Evolutionary conservation across 352 stramenopile species (phyloP).

Genomic region (Pythium aphanidermatum): DNA sequence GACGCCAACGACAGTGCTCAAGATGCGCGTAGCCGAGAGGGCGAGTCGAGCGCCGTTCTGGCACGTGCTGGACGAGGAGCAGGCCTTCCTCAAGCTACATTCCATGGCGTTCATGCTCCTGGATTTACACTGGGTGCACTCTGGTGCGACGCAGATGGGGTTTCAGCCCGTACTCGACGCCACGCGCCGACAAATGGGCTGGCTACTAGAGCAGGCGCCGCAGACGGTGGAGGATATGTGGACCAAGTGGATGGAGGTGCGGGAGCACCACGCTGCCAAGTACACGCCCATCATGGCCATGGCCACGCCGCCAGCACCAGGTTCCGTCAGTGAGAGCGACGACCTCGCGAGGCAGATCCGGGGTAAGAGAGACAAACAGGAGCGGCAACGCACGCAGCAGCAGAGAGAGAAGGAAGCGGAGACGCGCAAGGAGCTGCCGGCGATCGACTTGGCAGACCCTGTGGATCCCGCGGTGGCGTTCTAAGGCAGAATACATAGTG

Average conservation of each 20-base stretch:
- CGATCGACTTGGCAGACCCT: neutral
- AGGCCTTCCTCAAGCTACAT: constrained; percentile 70
- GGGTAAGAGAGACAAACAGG: constrained; percentile 11
- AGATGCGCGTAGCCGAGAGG: constrained; percentile 71
- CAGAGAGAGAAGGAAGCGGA: neutral
- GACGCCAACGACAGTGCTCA: constrained; percentile 45
- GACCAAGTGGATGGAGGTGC: constrained; percentile 78
- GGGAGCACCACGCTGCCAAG: constrained; percentile 62
- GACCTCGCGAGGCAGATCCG: constrained; percentile 16
- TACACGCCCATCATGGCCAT: constrained; percentile 27
- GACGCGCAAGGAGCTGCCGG: neutral
- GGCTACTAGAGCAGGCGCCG: constrained; percentile 71
- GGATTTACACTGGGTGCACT: constrained; percentile 77
- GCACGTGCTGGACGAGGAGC: constrained; percentile 64
- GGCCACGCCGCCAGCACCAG: constrained; percentile 4
- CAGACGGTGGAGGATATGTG: constrained; percentile 77
- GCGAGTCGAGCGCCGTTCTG: constrained; percentile 77
- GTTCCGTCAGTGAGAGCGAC: constrained; percentile 13
- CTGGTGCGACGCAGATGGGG: constrained; percentile 76
- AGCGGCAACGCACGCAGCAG: neutral
- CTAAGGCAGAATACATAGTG: constrained; percentile 3
- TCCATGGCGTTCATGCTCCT: constrained; percentile 85
- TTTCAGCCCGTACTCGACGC: constrained; percentile 77
- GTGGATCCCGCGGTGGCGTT: constrained; percentile 18
- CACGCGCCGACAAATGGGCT: constrained; percentile 73